Conservation (phyloP, 495 filamentous ascomycete species). For the Rhizodiscina lignyota region DNA sequence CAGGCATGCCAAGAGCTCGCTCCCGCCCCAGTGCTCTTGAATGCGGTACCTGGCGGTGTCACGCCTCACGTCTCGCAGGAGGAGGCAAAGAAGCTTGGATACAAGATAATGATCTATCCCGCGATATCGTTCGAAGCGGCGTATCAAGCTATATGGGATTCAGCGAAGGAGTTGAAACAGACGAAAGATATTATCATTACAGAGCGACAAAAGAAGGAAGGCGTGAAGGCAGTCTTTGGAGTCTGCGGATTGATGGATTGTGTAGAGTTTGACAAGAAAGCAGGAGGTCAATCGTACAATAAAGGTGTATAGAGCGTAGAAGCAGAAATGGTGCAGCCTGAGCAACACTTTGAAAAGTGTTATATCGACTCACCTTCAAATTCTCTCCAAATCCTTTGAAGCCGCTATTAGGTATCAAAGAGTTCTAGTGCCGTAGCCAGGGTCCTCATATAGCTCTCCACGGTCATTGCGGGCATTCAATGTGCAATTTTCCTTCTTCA, state of each 20-base stretch:
- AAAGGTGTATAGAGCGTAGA: conserved; percentile 6
- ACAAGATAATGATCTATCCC: conserved; percentile 39
- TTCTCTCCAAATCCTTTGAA: too few relatives aligned
- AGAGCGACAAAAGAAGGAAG: conserved; percentile 13
- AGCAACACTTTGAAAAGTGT: too few relatives aligned
- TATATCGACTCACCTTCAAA: too few relatives aligned
- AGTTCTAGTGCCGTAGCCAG: too few relatives aligned
- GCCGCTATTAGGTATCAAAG: too few relatives aligned
- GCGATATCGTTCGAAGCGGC: conserved; percentile 13
- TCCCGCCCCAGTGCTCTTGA: conserved; percentile 42
- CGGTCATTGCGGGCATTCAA: too few relatives aligned
- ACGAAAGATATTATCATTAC: conserved; percentile 8
- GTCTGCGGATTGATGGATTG: conserved; percentile 42
- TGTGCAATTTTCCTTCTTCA: too few relatives aligned
- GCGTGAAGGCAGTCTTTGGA: conserved; percentile 34
- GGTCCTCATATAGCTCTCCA: too few relatives aligned
- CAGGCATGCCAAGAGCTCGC: conserved; percentile 36
- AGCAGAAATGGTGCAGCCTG: too few relatives aligned
- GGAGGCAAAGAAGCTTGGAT: conserved; percentile 44
- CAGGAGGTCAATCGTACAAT: conserved; percentile 32
- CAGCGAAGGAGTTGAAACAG: conserved; percentile 11
- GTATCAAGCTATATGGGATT: conserved; percentile 10
- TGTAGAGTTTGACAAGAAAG: conserved; percentile 37
- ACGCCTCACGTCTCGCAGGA: conserved; percentile 37
- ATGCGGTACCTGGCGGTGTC: conserved; percentile 46